Evolutionary conservation across 2,329 filamentous ascomycete genomes (phyloP).

Genomic region (Microdochium trichocladiopsis): DNA sequence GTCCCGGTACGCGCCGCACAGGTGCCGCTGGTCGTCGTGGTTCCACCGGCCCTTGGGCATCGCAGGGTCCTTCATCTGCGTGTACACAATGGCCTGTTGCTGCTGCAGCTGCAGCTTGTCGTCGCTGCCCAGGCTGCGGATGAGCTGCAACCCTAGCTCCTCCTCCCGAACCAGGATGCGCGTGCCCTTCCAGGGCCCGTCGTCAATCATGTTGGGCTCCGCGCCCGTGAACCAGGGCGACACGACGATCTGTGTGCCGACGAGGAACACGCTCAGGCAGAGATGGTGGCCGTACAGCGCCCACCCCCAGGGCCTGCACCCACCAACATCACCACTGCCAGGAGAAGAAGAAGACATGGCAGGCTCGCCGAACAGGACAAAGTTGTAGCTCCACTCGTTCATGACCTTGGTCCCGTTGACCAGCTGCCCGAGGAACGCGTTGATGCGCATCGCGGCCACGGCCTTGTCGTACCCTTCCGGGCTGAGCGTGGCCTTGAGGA

Average conservation of each 20-base stretch:
- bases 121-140: slow-evolving; percentile 50
- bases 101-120: too few relatives aligned
- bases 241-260: slow-evolving; percentile 57
- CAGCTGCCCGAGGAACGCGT: slow-evolving; percentile 66
- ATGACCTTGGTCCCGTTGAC: slow-evolving; percentile 54
- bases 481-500: slow-evolving; percentile 54
- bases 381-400: slow-evolving; percentile 74
- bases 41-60: slow-evolving; percentile 72
- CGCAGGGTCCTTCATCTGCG: slow-evolving; percentile 50
- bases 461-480: slow-evolving; percentile 68
- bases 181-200: slow-evolving; percentile 54
- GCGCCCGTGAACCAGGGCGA: slow-evolving; percentile 75
- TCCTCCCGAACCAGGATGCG: slow-evolving; percentile 61
- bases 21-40: slow-evolving; percentile 70
- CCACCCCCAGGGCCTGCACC: slow-evolving; percentile 59
- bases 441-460: slow-evolving; percentile 62
- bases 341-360: too few relatives aligned
- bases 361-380: slow-evolving; percentile 57
- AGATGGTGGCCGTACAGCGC: slow-evolving; percentile 75
- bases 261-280: slow-evolving; percentile 64
- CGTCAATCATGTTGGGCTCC: slow-evolving; percentile 69
- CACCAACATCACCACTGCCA: too few relatives aligned
- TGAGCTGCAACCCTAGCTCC: slow-evolving; percentile 55
- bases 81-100: slow-evolving; percentile 47
- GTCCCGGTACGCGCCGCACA: slow-evolving; percentile 72